Evolutionary conservation across 2,329 filamentous ascomycete genomes (phyloP), one percentile per base, ranked within the genome.

Genomic region (Fonsecaea multimorphosa): DNA sequence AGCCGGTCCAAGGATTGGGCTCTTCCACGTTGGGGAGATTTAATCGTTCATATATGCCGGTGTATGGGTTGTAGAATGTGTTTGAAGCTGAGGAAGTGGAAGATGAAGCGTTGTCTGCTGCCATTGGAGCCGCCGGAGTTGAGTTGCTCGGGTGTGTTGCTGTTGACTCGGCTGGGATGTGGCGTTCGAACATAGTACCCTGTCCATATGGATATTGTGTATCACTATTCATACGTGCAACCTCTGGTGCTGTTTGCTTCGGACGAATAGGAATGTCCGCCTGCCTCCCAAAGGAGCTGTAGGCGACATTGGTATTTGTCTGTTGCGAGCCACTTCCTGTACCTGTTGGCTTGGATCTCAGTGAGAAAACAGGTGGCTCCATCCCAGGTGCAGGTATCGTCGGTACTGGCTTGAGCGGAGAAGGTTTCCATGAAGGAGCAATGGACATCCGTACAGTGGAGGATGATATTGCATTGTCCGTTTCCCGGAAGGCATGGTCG

Each of bases 331-430:
- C 2, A 2, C 9, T 12, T 24, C 19, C 44, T 12, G 29, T 29
- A 12, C 22, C 27, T 14, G 12, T 60, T 24, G 34, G 12, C 22
- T 60, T 60, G 40, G 44, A 44, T 52, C 58, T 32, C 44, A 60
- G 22, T 22, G 58, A 19, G 36, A 60, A 46, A 29, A 22, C 31
- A 38, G 40, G 19, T 29, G 22, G 58, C 29, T 49, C 44, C 3
- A 19, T 24, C 19, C 19, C 9, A 44, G 38, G 38, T 1, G 38
- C 38, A 44, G 38, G 7, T 19, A 19, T 44, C 5, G 38, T 44
- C 8, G 19, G 44, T 24, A 8, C 44, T 49, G 19, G 19, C 44
- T 11, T 4, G 19, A 19, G 19, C n/a, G 22, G n/a, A 49, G 22
- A 1, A 24, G 19, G 3, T 12, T 8, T 49, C 44, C 44, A 49